Percentiles rank a stretch among this genome's conserved stretches.
Evolutionary conservation across 768 basidiomycete genomes (phyloP).

Genomic region (Clavaria fumosa): DNA sequence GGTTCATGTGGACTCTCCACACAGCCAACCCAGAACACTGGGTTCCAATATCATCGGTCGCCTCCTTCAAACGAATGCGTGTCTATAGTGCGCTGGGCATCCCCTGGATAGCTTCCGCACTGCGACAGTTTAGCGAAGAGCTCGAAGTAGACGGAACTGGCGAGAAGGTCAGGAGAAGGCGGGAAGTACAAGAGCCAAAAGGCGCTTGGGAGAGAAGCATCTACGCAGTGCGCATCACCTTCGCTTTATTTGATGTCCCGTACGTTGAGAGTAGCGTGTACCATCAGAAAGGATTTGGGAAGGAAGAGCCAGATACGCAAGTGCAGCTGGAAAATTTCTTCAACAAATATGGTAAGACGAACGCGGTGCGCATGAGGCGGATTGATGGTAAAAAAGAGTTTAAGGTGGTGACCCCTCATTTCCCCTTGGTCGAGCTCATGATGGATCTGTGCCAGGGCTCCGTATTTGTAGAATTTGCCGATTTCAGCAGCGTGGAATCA

Average conservation of each 20-base stretch:
- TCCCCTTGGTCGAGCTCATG: not conserved
- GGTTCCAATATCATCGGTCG: constrained; percentile 75
- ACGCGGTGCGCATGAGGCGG: constrained; percentile 79
- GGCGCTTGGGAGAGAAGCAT: constrained; percentile 71
- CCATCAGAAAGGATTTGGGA: constrained; percentile 75
- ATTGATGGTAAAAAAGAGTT: constrained; percentile 62
- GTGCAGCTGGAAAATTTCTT: constrained; percentile 68
- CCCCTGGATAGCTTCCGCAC: constrained; percentile 56
- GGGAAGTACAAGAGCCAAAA: constrained; percentile 64
- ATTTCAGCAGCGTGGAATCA: constrained; percentile 46
- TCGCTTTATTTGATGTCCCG: constrained; percentile 1
- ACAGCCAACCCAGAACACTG: constrained; percentile 73
- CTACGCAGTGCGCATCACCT: constrained; percentile 57
- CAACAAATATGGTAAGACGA: constrained; percentile 56
- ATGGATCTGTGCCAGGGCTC: constrained; percentile 41
- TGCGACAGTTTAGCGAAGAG: constrained; percentile 32
- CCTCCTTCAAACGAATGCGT: constrained; percentile 92
- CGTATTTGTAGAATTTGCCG: constrained; percentile 82
- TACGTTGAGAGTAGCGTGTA: constrained; percentile 1
- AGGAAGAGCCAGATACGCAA: constrained; percentile 49
- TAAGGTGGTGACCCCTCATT: constrained; percentile 45
- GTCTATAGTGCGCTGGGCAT: constrained; percentile 45
- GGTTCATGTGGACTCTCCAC: constrained; percentile 92
- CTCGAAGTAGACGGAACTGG: constrained; percentile 66
- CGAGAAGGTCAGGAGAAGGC: constrained; percentile 56